A percentile compares a stretch with the other conserved stretches of the same genome.
Conservation (phyloP, 345 rosid genomes). For the Aquilaria malaccensis region DNA sequence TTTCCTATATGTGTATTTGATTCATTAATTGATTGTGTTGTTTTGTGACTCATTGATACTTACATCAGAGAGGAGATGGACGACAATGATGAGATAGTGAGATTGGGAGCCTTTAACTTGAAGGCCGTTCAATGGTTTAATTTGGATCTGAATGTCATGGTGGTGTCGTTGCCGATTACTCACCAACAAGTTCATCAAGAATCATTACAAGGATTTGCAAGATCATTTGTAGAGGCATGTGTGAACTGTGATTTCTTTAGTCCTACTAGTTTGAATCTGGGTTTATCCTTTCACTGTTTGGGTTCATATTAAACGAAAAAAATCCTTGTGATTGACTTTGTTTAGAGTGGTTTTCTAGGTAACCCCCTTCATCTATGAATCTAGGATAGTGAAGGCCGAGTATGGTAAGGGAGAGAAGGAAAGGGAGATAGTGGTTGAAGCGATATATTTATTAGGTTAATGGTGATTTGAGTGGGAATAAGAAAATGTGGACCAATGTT, state of each 20-base stretch:
- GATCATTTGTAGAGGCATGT: conserved; percentile 80
- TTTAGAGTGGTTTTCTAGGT: too few relatives aligned
- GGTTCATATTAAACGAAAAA: too few relatives aligned
- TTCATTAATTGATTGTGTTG: background rate
- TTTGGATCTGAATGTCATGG: conserved; percentile 48
- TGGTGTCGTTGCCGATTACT: conserved; percentile 86
- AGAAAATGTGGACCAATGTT: too few relatives aligned
- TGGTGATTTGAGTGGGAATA: too few relatives aligned
- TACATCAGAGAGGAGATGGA: conserved; percentile 39
- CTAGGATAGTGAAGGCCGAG: too few relatives aligned
- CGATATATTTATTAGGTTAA: too few relatives aligned
- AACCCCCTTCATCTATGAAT: too few relatives aligned
- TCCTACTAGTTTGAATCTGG: too few relatives aligned
- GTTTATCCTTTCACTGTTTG: too few relatives aligned
- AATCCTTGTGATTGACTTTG: too few relatives aligned
- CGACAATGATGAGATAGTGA: conserved; percentile 76
- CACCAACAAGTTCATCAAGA: conserved; percentile 95
- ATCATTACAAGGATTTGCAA: conserved; percentile 87
- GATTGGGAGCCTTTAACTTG: conserved; percentile 55
- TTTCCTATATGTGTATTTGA: background rate
- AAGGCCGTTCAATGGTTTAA: conserved; percentile 56
- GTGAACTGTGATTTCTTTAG: background rate
- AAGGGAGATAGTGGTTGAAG: too few relatives aligned
- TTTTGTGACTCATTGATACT: conserved; percentile 1
- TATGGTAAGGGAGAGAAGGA: too few relatives aligned